phyloP scores from a whole-genome alignment of 106 monocot genomes.

The Dendrobium officinale region DNA sequence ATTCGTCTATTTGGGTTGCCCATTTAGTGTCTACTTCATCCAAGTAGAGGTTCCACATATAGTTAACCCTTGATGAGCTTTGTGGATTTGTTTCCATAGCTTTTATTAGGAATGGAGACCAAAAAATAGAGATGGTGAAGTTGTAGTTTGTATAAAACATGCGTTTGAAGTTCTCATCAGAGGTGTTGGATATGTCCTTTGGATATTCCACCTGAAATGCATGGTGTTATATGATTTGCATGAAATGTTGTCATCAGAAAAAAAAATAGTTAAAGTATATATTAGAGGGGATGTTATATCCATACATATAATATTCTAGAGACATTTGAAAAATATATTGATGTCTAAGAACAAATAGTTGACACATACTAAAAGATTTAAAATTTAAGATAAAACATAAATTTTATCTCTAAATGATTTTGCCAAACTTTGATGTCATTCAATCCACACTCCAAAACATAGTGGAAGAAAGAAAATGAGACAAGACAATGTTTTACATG shows the following conservation, averaged over 20 bases:
- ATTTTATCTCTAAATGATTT: no score
- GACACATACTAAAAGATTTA: no score
- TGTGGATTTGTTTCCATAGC: not conserved
- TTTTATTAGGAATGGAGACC: conserved; percentile 7
- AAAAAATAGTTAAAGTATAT: no score
- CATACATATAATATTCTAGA: no score
- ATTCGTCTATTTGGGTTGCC: conserved; percentile 6
- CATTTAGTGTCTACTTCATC: conserved; percentile 5
- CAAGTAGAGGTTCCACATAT: conserved; percentile 1
- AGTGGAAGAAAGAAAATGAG: no score
- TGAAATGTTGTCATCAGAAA: not conserved
- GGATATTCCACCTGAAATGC: conserved; percentile 7
- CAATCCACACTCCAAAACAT: no score
- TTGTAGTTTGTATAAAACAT: conserved; percentile 7
- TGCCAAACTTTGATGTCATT: no score
- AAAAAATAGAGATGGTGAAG: conserved; percentile 5
- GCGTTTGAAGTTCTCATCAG: conserved; percentile 6
- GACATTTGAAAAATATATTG: no score
- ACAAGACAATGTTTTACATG: no score
- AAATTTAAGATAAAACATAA: no score
- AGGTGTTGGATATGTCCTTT: not conserved
- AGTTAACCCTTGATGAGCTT: not conserved
- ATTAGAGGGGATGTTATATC: no score
- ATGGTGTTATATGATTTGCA: not conserved
- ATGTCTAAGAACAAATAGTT: no score